phyloP scores from a whole-genome alignment of 306 rosid species.

The Prunus salicina region DNA sequence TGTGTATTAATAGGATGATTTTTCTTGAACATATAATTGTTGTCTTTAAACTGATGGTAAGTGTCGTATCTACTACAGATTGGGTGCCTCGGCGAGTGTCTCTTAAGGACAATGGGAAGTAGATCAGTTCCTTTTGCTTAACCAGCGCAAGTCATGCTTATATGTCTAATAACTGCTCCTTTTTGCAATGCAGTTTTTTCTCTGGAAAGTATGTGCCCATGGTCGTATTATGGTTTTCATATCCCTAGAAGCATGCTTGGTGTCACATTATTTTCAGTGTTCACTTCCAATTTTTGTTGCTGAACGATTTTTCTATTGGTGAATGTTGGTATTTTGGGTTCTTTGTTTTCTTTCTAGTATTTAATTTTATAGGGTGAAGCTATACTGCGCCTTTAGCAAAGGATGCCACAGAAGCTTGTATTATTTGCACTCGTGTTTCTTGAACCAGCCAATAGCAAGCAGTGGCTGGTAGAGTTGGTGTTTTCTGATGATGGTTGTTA shows the following conservation, averaged over 20 bases:
- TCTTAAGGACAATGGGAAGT: slow-evolving; percentile 52
- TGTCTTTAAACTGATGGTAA: slow-evolving; percentile 41
- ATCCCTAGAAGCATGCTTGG: slow-evolving; percentile 26
- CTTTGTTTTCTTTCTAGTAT: not conserved
- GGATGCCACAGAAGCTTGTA: slow-evolving; percentile 25
- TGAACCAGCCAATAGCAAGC: slow-evolving; percentile 13
- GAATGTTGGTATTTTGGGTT: slow-evolving; percentile 19
- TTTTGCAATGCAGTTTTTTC: slow-evolving; percentile 24
- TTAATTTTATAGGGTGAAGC: slow-evolving; percentile 21
- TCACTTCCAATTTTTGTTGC: slow-evolving; percentile 2
- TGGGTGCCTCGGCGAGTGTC: slow-evolving; percentile 40
- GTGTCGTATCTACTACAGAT: slow-evolving; percentile 55
- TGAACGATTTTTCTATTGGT: slow-evolving; percentile 11
- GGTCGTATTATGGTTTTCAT: slow-evolving; percentile 22
- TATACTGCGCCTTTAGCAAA: slow-evolving; percentile 19
- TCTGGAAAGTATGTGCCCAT: slow-evolving; percentile 12
- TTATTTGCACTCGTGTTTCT: slow-evolving; percentile 24
- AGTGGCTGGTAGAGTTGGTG: slow-evolving; percentile 38
- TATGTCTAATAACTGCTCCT: slow-evolving; percentile 23
- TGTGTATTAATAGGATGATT: slow-evolving; percentile 24
- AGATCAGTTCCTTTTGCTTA: slow-evolving; percentile 37
- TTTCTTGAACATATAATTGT: slow-evolving; percentile 15
- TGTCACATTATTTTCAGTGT: slow-evolving; percentile 1
- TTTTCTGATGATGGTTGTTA: slow-evolving; percentile 41
- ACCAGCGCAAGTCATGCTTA: slow-evolving; percentile 25